phyloP scores from a whole-genome alignment of 2,329 filamentous ascomycete genomes.

The Penicillium sp. region DNA sequence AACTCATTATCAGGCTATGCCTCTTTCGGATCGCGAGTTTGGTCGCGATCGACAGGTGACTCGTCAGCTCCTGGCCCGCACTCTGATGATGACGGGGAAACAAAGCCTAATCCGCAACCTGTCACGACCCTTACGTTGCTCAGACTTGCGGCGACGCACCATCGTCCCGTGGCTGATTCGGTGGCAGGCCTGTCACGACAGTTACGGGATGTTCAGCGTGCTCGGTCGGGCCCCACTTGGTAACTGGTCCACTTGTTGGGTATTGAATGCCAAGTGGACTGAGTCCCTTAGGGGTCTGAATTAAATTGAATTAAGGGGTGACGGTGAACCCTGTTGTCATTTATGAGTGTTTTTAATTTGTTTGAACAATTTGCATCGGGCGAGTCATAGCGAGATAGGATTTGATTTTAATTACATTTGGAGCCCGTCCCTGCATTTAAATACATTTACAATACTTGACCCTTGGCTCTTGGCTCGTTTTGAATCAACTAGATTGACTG shows the following conservation, averaged over 20 bases:
- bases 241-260: slow-evolving; percentile 5
- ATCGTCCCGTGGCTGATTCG: slow-evolving; percentile 29
- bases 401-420: neutral
- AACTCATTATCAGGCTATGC: slow-evolving; percentile 17
- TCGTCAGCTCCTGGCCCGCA: neutral
- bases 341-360: neutral
- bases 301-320: neutral
- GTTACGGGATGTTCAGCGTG: slow-evolving; percentile 23
- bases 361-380: neutral
- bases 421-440: neutral
- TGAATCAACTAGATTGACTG: neutral
- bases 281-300: neutral
- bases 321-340: neutral
- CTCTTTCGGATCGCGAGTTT: slow-evolving; percentile 12
- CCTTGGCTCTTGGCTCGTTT: too few species aligned
- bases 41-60: slow-evolving; percentile 5
- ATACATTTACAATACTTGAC: neutral
- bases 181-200: slow-evolving; percentile 27
- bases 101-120: slow-evolving; percentile 1
- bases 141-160: slow-evolving; percentile 26
- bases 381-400: neutral
- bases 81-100: slow-evolving; percentile 3
- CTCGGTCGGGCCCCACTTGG: slow-evolving; percentile 14
- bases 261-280: neutral
- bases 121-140: slow-evolving; percentile 21